These are phyloP conservation scores for Leptodermis oblonga DNA, from an alignment of 257 asterid genomes.

Conservation along the genomic window DNA sequence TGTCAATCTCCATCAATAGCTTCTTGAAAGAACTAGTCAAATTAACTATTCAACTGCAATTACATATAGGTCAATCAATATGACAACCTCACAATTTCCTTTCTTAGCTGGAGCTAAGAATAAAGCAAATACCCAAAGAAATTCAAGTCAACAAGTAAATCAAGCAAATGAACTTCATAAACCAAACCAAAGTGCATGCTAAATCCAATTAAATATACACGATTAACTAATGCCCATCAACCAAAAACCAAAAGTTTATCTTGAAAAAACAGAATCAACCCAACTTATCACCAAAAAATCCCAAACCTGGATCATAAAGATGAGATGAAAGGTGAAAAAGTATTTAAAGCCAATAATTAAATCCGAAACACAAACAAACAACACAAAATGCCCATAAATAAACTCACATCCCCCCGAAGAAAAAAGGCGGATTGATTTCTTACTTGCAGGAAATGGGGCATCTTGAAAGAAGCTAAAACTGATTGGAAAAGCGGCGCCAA, in stretches of 20 bases:
- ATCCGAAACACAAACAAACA: background rate
- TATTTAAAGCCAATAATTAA: background rate
- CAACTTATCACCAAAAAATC: background rate
- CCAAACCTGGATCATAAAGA: background rate
- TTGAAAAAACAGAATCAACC: background rate
- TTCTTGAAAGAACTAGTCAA: background rate
- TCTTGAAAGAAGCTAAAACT: background rate
- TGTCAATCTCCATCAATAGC: constrained; percentile 54
- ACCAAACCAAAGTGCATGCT: background rate
- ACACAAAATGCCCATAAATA: background rate
- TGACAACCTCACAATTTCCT: background rate
- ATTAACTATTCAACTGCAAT: constrained; percentile 3
- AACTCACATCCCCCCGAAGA: background rate
- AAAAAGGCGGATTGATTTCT: background rate
- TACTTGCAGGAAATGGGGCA: background rate
- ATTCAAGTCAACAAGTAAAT: background rate
- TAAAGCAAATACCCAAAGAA: background rate
- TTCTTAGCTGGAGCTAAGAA: background rate
- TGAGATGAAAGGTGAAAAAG: background rate
- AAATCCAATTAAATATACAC: background rate
- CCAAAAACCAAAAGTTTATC: background rate
- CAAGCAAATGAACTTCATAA: background rate
- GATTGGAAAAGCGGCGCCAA: background rate
- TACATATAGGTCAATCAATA: too few relatives aligned
- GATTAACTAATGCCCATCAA: background rate